These are phyloP conservation scores for Prunus davidiana DNA, from an alignment of 306 rosid genomes.

Conservation along the genomic window DNA sequence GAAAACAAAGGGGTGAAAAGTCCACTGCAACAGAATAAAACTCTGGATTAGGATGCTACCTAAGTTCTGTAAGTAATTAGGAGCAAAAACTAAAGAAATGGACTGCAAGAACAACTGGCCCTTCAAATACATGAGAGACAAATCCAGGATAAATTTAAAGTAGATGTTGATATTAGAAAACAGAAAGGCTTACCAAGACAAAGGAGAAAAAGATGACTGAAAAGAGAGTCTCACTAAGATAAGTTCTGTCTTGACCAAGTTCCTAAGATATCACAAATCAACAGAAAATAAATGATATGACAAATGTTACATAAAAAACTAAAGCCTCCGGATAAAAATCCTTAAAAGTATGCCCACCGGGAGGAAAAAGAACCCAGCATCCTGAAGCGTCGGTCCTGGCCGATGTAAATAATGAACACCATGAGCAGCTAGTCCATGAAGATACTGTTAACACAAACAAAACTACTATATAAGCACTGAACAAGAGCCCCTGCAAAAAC, in stretches of 20 bases:
- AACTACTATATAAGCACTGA: slow-evolving; percentile 7
- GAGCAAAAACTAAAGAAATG: background rate
- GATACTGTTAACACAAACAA: slow-evolving; percentile 48
- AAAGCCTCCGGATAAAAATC: background rate
- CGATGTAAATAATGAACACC: slow-evolving; percentile 85
- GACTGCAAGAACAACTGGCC: background rate
- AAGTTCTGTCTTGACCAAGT: slow-evolving; percentile 68
- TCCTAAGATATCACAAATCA: slow-evolving; percentile 43
- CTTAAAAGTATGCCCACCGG: slow-evolving; percentile 52
- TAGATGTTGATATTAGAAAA: background rate
- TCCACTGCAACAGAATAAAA: slow-evolving; percentile 48
- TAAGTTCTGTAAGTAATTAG: background rate
- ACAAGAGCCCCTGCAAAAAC: background rate
- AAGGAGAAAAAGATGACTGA: slow-evolving; percentile 61
- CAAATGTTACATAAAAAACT: background rate
- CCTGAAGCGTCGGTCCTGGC: slow-evolving; percentile 84
- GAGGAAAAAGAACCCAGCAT: slow-evolving; percentile 74
- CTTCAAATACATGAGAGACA: background rate
- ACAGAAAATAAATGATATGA: background rate
- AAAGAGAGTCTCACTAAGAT: slow-evolving; percentile 74
- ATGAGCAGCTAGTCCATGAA: slow-evolving; percentile 85
- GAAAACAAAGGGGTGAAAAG: slow-evolving; percentile 49
- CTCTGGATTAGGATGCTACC: background rate
- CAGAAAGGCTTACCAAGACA: slow-evolving; percentile 48
- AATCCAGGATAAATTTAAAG: background rate